Percentiles rank a stretch among this genome's conserved stretches.
Conservation (phyloP, 805 yeast species). For the Ogataea corticis region DNA sequence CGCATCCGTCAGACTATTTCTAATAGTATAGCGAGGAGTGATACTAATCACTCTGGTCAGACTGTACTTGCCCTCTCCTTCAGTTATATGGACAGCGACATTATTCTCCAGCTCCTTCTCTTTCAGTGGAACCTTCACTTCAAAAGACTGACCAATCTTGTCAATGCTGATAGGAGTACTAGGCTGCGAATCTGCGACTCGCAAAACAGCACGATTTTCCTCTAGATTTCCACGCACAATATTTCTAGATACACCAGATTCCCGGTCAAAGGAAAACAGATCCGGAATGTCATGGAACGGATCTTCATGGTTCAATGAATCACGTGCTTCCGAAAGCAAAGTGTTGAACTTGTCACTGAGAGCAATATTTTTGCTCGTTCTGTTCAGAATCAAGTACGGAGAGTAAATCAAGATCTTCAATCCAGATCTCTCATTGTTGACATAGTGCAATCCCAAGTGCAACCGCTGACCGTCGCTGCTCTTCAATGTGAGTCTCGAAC, state of each 20-base stretch:
- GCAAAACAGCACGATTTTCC: constrained; percentile 64
- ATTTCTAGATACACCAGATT: constrained; percentile 37
- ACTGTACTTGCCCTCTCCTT: constrained; percentile 83
- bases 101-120: constrained; percentile 62
- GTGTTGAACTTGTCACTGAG: constrained; percentile 58
- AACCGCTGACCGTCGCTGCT: constrained; percentile 68
- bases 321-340: constrained; percentile 44
- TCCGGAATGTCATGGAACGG: constrained; percentile 49
- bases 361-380: constrained; percentile 67
- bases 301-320: constrained; percentile 12
- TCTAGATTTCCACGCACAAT: constrained; percentile 37
- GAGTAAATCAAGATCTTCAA: constrained; percentile 70
- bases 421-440: constrained; percentile 53
- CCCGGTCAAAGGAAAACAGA: constrained; percentile 80
- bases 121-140: constrained; percentile 45
- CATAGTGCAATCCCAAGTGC: constrained; percentile 64
- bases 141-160: constrained; percentile 82
- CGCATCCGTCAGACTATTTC: constrained; percentile 57
- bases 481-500: constrained; percentile 49
- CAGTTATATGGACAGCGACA: constrained; percentile 71
- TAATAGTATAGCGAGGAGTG: constrained; percentile 78
- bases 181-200: constrained; percentile 68
- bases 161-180: constrained; percentile 80
- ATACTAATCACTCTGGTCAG: constrained; percentile 75
- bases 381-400: constrained; percentile 81